Evolutionary conservation across 192 early-diverging fungal species (phyloP).

Genomic region (Linnemannia zychae): DNA sequence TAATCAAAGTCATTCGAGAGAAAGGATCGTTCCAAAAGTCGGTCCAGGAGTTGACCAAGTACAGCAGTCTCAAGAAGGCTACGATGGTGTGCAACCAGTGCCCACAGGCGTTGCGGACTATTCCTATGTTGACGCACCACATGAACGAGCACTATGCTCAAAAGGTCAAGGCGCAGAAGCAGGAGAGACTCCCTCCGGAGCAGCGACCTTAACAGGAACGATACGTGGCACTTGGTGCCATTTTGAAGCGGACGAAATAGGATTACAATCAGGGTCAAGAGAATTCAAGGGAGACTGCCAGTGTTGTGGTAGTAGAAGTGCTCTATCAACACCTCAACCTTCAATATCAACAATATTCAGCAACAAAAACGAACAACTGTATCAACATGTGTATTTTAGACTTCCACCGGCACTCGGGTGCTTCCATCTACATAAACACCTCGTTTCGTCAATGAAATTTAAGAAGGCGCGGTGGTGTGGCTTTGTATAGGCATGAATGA

Average conservation of each 20-base stretch:
- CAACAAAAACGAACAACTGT: neutral
- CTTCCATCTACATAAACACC: neutral
- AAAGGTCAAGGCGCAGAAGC: neutral
- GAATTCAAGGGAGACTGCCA: no score
- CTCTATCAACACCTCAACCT: neutral
- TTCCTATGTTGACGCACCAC: conserved; percentile 66
- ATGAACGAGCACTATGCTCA: conserved; percentile 28
- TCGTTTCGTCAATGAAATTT: no score
- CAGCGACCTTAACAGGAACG: no score
- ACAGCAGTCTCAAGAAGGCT: conserved; percentile 58
- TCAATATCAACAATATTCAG: neutral
- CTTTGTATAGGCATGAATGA: neutral
- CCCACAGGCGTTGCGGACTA: conserved; percentile 40
- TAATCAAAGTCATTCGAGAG: conserved; percentile 52
- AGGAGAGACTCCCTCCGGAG: neutral
- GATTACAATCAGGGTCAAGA: no score
- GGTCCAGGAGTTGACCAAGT: conserved; percentile 44
- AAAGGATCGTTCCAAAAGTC: conserved; percentile 56
- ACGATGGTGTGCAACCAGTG: conserved; percentile 69
- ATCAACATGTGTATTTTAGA: neutral
- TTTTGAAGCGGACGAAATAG: no score
- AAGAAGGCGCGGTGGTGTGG: no score
- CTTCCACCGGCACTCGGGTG: neutral
- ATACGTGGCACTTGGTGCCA: no score
- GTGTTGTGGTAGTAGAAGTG: no score